phyloP scores from a whole-genome alignment of 1,284 basidiomycete species.

The Coriolopsis trogii region DNA sequence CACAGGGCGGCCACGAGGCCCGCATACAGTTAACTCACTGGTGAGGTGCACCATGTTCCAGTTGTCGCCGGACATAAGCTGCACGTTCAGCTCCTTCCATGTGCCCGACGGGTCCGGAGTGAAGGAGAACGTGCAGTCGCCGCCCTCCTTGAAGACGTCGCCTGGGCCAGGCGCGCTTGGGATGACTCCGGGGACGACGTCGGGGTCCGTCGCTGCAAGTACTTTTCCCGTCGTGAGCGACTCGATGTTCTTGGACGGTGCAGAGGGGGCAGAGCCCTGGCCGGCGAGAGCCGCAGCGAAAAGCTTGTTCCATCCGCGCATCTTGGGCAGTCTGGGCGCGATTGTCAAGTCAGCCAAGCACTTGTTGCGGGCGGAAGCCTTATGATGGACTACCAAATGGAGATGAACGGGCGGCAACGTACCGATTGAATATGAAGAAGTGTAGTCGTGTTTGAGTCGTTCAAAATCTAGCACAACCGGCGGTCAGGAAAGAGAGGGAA shows the following conservation, averaged over 20 bases:
- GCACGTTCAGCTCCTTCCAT: conserved; percentile 71
- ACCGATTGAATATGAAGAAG: too few species aligned
- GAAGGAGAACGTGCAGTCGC: conserved; percentile 59
- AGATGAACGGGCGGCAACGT: too few species aligned
- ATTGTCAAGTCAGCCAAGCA: too few species aligned
- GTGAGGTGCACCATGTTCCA: conserved; percentile 68
- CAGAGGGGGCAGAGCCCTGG: too few species aligned
- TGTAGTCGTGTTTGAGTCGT: too few species aligned
- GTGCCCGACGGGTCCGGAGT: conserved; percentile 50
- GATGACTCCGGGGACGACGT: conserved; percentile 12
- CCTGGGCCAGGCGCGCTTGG: conserved; percentile 54
- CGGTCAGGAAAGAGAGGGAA: too few species aligned
- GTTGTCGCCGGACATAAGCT: conserved; percentile 83
- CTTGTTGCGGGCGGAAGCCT: too few species aligned
- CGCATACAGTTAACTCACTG: conserved; percentile 33
- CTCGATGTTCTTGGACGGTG: background rate
- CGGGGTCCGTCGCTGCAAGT: background rate
- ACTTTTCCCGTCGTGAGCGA: background rate
- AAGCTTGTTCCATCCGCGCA: background rate
- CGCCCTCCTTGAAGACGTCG: conserved; percentile 57
- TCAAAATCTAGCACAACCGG: too few species aligned
- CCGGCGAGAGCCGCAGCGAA: background rate
- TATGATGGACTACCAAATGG: too few species aligned
- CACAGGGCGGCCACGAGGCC: background rate
- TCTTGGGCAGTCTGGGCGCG: too few species aligned